A percentile compares a stretch with the other conserved stretches of the same genome.
Evolutionary conservation across 2,329 filamentous ascomycete species (phyloP).

Genomic region (Pyricularia grisea): DNA sequence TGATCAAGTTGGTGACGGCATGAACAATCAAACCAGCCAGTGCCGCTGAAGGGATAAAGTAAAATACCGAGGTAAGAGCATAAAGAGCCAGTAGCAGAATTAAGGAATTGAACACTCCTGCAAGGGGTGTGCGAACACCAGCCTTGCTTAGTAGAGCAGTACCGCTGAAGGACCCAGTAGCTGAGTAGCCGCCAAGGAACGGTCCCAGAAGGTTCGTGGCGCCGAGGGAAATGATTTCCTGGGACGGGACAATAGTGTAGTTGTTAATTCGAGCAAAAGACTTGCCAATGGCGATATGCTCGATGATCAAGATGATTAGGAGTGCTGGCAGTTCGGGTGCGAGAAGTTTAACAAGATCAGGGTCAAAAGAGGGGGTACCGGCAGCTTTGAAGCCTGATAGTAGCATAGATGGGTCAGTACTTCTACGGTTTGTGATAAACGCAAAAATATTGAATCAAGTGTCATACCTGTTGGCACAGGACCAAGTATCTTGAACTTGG

Average conservation of each 20-base stretch:
- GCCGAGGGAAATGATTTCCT: conserved; percentile 92
- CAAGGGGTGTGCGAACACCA: conserved; percentile 83
- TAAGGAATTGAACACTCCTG: conserved; percentile 79
- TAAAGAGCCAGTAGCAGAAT: conserved; percentile 88
- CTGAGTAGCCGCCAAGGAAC: conserved; percentile 85
- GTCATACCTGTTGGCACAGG: conserved; percentile 61
- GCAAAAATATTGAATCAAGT: too few relatives aligned
- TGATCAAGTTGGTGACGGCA: conserved; percentile 63
- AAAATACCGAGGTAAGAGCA: conserved; percentile 80
- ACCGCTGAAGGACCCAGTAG: conserved; percentile 90
- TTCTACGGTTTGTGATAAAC: too few relatives aligned
- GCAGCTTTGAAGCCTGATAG: conserved; percentile 67
- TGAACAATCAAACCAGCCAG: conserved; percentile 90
- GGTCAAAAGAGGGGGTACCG: conserved; percentile 61
- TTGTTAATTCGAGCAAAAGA: conserved; percentile 94
- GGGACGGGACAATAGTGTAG: conserved; percentile 93
- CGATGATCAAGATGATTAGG: conserved; percentile 89
- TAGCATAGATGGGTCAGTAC: neutral
- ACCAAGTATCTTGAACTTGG: conserved; percentile 65
- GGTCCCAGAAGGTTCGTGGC: conserved; percentile 83
- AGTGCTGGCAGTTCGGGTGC: conserved; percentile 67
- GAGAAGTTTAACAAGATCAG: conserved; percentile 58
- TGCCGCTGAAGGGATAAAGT: conserved; percentile 76
- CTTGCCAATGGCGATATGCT: conserved; percentile 95
- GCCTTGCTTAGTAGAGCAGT: conserved; percentile 97